Evolutionary conservation across 2,329 filamentous ascomycete species (phyloP).

Genomic region (Thelonectria discophora): DNA sequence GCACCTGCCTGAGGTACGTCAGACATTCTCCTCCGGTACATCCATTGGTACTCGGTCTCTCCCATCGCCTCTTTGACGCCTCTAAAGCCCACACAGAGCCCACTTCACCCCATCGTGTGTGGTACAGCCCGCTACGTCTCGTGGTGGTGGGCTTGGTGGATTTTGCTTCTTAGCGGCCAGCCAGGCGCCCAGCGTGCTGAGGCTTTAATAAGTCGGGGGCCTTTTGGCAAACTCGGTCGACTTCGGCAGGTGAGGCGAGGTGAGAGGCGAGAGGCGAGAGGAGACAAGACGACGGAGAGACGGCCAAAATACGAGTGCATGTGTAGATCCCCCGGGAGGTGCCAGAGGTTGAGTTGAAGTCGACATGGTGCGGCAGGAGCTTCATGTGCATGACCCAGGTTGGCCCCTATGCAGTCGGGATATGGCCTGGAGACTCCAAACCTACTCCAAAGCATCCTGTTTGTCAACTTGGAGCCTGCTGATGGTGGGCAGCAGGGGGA

Average conservation of each 20-base stretch:
- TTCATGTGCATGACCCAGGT: neutral
- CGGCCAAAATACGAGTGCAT: too few species aligned
- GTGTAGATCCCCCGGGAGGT: neutral
- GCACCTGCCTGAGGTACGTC: constrained; percentile 14
- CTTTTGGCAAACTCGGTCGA: neutral
- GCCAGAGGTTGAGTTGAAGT: constrained; percentile 4
- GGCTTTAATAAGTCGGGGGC: constrained; percentile 1
- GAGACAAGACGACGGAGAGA: neutral
- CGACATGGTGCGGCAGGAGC: constrained; percentile 6
- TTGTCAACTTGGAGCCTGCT: constrained; percentile 12
- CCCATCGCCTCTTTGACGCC: constrained; percentile 9
- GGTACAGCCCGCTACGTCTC: constrained; percentile 23
- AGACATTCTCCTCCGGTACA: constrained; percentile 6
- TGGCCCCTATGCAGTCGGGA: constrained; percentile 4
- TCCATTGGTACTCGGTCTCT: neutral
- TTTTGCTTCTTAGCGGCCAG: constrained; percentile 12
- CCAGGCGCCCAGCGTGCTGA: constrained; percentile 5
- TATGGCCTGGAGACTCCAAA: constrained; percentile 18
- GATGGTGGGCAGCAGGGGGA: constrained; percentile 24
- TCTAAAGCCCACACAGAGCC: constrained; percentile 1
- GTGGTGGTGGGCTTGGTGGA: constrained; percentile 35
- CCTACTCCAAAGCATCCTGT: constrained; percentile 7
- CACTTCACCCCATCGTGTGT: constrained; percentile 21
- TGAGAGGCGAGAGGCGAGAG: neutral
- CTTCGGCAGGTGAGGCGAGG: neutral